These are phyloP conservation scores for Yamadazyma diddensiae DNA, from an alignment of 1,139 yeast genomes.

Conservation along the genomic window DNA sequence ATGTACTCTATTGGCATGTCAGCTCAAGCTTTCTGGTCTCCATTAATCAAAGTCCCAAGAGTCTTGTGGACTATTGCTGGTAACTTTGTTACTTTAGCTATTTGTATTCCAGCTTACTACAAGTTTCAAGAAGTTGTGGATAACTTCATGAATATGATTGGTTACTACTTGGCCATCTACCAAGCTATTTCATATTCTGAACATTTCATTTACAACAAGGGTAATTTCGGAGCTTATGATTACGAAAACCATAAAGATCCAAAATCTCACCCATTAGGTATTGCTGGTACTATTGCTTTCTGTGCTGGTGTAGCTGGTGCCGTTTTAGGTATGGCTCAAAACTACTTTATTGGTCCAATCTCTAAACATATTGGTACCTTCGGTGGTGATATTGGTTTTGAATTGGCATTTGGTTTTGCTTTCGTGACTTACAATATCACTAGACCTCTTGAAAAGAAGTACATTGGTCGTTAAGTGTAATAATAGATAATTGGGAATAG, in stretches of 20 bases:
- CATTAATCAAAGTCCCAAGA: conserved; percentile 72
- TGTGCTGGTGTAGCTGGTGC: conserved; percentile 84
- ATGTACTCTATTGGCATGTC: conserved; percentile 86
- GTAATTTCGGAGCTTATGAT: conserved; percentile 58
- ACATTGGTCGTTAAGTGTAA: conserved; percentile 44
- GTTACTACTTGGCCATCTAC: conserved; percentile 88
- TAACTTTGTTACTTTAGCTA: conserved; percentile 73
- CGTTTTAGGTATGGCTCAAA: conserved; percentile 81
- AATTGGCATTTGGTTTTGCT: conserved; percentile 68
- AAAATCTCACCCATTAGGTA: conserved; percentile 64
- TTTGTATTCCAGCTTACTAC: conserved; percentile 85
- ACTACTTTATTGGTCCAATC: conserved; percentile 75
- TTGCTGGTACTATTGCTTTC: conserved; percentile 75
- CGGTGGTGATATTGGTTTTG: conserved; percentile 90
- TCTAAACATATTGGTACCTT: conserved; percentile 57
- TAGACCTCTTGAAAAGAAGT: conserved; percentile 71
- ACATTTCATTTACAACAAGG: conserved; percentile 73
- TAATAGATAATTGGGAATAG: conserved; percentile 6
- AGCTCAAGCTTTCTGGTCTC: conserved; percentile 80
- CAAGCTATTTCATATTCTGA: conserved; percentile 69
- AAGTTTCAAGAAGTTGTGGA: conserved; percentile 69
- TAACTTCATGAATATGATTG: conserved; percentile 86
- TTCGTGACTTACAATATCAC: conserved; percentile 58
- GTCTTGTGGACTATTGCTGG: conserved; percentile 77
- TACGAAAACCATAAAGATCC: conserved; percentile 58